Evolutionary conservation across 805 yeast genomes (phyloP), one percentile per base, ranked within the genome.

Genomic region (Candida manassasensis): DNA sequence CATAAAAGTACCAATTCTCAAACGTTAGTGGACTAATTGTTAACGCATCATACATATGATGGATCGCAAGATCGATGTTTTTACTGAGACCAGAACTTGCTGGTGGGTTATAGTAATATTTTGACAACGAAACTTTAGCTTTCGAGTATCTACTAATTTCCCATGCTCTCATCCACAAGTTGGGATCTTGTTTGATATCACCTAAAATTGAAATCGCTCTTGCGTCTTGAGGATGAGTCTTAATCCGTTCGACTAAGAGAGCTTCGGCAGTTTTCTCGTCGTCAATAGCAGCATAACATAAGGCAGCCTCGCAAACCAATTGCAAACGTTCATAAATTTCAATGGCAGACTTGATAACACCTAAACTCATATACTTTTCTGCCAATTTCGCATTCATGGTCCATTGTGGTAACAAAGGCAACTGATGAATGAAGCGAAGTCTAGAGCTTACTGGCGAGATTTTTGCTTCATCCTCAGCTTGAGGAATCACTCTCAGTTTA

Each of bases 1-100:
- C 97, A 52, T 89, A 88, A 49, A 88, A 77, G 54, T 80, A 90
- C 95, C 97, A 88, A 22, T 90, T 83, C 13, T 83, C 85, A 47
- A 74, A 78, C 48, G 74, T 76, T 35, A 86, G 63, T 7, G 96
- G 93, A 53, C 81, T 81, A 18, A 78, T 77, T 15, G 71, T 63
- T 40, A 90, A 65, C 10, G 93, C 80, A 25, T 88, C 95, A 46
- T 76, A 74, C 61, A 87, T 72, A 53, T 87, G 87, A 25, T 59
- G 59, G 37, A 86, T 71, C 0, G 88, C 82, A 19, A 59, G 46
- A 6, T 53, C 64, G 12, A 79, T 48, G 43, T 85, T 71, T 39
- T 75, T 71, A 10, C 61, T 51, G 8, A 71, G 46, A 0, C 82
- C 81, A 9, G 80, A 63, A 5, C 57, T 56, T 4, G 59, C 46